phyloP scores from a whole-genome alignment of 495 filamentous ascomycete species.

The Tuber umbilicatum region DNA sequence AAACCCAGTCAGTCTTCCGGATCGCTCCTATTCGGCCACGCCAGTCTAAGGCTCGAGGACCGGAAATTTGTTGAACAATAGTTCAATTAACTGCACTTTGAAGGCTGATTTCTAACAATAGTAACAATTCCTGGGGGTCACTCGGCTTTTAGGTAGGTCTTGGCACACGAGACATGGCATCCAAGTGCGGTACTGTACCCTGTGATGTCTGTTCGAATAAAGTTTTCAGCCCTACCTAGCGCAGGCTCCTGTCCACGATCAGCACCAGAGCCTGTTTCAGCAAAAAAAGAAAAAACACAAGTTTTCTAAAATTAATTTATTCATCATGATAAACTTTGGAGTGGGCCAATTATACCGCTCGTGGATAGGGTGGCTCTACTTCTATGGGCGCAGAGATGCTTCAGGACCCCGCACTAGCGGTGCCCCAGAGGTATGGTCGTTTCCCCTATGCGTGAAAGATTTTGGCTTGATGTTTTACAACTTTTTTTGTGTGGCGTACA shows the following conservation, averaged over 20 bases:
- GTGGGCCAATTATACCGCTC: background rate
- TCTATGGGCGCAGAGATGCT: background rate
- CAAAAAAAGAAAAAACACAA: background rate
- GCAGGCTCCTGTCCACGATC: background rate
- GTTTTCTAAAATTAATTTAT: background rate
- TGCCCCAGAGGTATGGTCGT: background rate
- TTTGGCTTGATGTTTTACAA: background rate
- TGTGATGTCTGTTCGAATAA: background rate
- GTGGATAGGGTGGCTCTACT: background rate
- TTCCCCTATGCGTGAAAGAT: background rate
- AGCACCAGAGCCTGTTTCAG: background rate
- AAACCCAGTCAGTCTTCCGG: background rate
- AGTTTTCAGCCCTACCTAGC: background rate
- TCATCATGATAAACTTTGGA: background rate
- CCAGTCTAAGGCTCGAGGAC: background rate
- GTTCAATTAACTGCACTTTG: background rate
- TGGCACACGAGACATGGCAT: background rate
- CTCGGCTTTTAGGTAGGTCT: background rate
- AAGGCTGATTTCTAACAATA: slow-evolving; percentile 2
- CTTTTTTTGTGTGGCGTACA: background rate
- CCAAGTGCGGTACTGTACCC: background rate
- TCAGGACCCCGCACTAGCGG: background rate
- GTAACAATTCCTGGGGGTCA: background rate
- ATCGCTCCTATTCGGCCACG: background rate
- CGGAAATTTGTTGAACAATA: background rate